Evolutionary conservation across 2,329 filamentous ascomycete genomes (phyloP).

Genomic region (Xylariaceae sp.): DNA sequence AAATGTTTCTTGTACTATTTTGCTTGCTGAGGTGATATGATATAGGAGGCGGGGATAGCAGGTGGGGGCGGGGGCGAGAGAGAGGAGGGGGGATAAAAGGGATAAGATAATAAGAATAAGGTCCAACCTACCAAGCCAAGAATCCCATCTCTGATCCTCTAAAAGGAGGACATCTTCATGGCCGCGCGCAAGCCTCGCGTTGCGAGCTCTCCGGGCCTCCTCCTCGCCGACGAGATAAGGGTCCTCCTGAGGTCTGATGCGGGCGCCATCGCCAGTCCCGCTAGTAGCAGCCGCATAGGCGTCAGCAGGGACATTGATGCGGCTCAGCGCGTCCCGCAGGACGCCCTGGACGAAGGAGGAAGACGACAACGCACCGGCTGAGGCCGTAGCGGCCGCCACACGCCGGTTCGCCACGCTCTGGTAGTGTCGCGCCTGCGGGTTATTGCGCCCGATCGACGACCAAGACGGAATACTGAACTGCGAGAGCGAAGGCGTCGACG

Average conservation of each 20-base stretch:
- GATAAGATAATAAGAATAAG: neutral
- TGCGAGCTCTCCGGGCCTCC: conserved; percentile 53
- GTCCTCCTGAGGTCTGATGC: conserved; percentile 55
- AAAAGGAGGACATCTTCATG: conserved; percentile 49
- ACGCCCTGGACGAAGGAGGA: conserved; percentile 23
- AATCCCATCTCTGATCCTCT: conserved; percentile 58
- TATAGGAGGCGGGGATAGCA: neutral
- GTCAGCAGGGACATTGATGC: conserved; percentile 21
- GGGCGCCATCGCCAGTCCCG: conserved; percentile 21
- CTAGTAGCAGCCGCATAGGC: conserved; percentile 8
- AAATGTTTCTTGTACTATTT: neutral
- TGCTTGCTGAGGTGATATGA: neutral
- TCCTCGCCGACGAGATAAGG: conserved; percentile 62
- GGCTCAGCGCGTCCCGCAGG: conserved; percentile 26
- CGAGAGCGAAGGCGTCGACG: conserved; percentile 36
- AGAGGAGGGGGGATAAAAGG: neutral
- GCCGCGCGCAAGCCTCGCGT: conserved; percentile 54
- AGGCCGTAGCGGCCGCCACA: conserved; percentile 39
- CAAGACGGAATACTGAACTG: conserved; percentile 56
- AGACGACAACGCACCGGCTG: conserved; percentile 17
- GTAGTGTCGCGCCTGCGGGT: conserved; percentile 55
- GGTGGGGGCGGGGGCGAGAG: neutral
- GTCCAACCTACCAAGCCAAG: conserved; percentile 48
- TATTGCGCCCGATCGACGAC: conserved; percentile 44
- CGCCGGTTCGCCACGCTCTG: conserved; percentile 59